Percentiles rank a stretch among this genome's conserved stretches.
phyloP scores from a whole-genome alignment of 768 basidiomycete genomes.

The Hortiboletus campestris region DNA sequence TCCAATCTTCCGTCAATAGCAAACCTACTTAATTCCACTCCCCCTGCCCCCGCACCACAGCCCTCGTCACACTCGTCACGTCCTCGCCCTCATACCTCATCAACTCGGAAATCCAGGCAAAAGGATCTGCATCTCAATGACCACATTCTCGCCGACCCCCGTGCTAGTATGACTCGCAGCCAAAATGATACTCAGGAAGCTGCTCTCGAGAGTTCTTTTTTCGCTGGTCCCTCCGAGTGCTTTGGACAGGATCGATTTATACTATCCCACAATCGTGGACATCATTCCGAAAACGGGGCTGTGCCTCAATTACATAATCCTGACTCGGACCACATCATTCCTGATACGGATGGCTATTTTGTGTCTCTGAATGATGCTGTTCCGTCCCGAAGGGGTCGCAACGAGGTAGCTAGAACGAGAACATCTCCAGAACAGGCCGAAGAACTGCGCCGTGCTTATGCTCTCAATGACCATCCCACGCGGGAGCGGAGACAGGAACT shows the following conservation, averaged over 20 bases:
- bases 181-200: conserved; percentile 16
- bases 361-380: conserved; percentile 49
- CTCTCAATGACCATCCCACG: conserved; percentile 62
- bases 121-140: conserved; percentile 34
- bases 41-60: conserved; percentile 23
- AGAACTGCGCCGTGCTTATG: conserved; percentile 65
- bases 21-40: conserved; percentile 40
- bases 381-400: conserved; percentile 31
- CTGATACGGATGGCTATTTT: conserved; percentile 50
- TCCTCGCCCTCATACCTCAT: conserved; percentile 25
- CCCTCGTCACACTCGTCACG: conserved; percentile 21
- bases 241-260: conserved; percentile 32
- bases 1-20: conserved; percentile 37
- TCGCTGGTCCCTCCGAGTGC: conserved; percentile 32
- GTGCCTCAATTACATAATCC: conserved; percentile 31
- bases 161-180: not conserved
- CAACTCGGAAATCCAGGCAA: conserved; percentile 30
- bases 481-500: conserved; percentile 65
- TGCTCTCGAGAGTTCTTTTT: conserved; percentile 30
- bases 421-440: conserved; percentile 66
- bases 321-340: conserved; percentile 49
- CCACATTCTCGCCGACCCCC: conserved; percentile 23
- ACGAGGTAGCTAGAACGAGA: conserved; percentile 47
- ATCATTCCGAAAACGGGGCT: conserved; percentile 25
- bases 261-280: conserved; percentile 34